Base-by-base conservation (phyloP, 495 filamentous ascomycete species). In the Corynascus novoguineensis region DNA sequence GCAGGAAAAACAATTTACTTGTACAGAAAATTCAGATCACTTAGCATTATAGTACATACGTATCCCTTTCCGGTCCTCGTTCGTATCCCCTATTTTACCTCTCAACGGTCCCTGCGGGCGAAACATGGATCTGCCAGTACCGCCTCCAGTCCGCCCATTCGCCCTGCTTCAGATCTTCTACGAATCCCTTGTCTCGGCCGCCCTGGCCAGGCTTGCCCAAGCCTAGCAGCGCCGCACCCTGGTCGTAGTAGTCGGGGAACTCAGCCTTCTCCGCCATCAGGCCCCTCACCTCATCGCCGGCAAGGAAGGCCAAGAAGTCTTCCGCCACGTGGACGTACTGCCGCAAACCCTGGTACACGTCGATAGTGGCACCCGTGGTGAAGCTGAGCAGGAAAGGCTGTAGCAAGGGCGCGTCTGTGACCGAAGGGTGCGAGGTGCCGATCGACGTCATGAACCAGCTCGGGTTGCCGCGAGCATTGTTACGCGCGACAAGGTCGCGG, bases 391-490 rank as follows among this genome's bases (percentile, higher is more conserved):
- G 63, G 35, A 71, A 63, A 11, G 78, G 78, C 55, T 78, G 72
- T 8, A 81, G 67, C 15, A 82, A 68, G 29, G 78, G 78, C 25
- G 79, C 79, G 61, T 82, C 79, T 1, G 79, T 81, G 34, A 80
- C 73, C 0, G 72, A 76, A 4, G 78, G 75, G 59, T 82, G 79
- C 4, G 78, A 71, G 0, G 76, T 80, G 21, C 78, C 78, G 2
- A 76, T 60, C 0, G 63, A 68, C 1, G 79, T 82, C 58, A 79
- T 69, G 61, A 82, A 82, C 79, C 79, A 82, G 0, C 68, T 67
- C 15, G 72, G 63, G 42, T 69, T 64, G 1, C 68, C 69, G 14
- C 72, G 58, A 37, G 50, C 21, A 22, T 64, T 67, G 38, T 70
- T 71, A n/a, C 67, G 69, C 35, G 68, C 64, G 11, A 74, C 76